Evolutionary conservation across 2,329 filamentous ascomycete genomes (phyloP).

Genomic region (Fusarium longipes): DNA sequence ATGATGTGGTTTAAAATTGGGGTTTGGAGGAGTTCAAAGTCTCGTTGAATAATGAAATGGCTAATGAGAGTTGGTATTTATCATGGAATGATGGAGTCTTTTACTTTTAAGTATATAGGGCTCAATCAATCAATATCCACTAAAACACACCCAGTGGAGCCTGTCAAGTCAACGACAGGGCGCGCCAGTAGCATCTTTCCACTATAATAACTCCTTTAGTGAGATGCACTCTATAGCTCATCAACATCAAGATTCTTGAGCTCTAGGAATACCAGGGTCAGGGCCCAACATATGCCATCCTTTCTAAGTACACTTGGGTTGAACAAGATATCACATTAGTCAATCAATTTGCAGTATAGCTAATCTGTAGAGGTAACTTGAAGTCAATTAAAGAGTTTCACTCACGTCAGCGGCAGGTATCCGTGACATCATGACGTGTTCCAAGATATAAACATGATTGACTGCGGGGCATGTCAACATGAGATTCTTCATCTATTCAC

Average conservation of each 20-base stretch:
- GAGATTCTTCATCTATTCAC: neutral
- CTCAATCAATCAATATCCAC: neutral
- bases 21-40: accelerated
- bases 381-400: too few species aligned
- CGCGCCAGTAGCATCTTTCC: neutral
- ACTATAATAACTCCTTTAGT: neutral
- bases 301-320: neutral
- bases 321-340: too few species aligned
- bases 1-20: too few species aligned
- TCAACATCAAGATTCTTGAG: neutral
- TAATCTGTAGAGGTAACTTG: too few species aligned
- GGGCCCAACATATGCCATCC: neutral
- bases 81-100: too few species aligned
- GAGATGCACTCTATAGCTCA: neutral
- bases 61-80: neutral
- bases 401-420: conserved; percentile 17
- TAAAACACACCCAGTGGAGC: too few species aligned
- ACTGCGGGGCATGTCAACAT: conserved; percentile 15
- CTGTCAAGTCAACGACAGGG: neutral
- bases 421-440: conserved; percentile 30
- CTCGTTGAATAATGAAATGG: neutral
- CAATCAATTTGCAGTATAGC: too few species aligned
- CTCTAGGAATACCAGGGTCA: neutral
- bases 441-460: neutral
- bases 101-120: too few species aligned